These are phyloP conservation scores for Aureobasidium vineae DNA, from an alignment of 2,329 filamentous ascomycete species.

Conservation along the genomic window DNA sequence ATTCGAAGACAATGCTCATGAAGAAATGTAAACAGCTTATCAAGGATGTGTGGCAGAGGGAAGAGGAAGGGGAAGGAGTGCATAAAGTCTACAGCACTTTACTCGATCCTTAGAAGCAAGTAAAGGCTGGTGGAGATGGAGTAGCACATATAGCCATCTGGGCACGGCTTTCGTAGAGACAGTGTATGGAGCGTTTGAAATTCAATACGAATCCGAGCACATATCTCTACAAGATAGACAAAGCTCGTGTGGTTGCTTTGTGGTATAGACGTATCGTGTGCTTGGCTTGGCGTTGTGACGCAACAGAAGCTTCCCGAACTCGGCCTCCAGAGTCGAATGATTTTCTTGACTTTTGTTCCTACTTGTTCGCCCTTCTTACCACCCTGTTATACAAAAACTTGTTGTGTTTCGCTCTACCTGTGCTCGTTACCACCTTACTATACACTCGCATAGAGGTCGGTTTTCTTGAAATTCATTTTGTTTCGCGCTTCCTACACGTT, in stretches of 20 bases:
- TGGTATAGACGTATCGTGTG: background rate
- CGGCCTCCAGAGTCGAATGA: slow-evolving; percentile 3
- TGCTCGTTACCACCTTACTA: background rate
- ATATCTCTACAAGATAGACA: background rate
- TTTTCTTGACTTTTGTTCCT: background rate
- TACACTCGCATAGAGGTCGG: too few species aligned
- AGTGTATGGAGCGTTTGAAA: too few species aligned
- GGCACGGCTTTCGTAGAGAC: too few species aligned
- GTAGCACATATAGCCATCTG: background rate
- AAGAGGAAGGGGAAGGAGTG: background rate
- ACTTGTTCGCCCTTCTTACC: background rate
- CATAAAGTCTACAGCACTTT: too few species aligned
- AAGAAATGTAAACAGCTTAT: background rate
- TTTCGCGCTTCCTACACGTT: too few species aligned
- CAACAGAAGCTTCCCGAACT: slow-evolving; percentile 19
- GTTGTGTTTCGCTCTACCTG: background rate
- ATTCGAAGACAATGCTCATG: background rate
- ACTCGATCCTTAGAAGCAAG: background rate
- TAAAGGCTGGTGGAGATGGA: background rate
- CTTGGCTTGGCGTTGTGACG: slow-evolving; percentile 18
- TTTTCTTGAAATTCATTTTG: too few species aligned
- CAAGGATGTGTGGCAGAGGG: background rate
- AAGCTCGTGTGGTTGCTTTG: background rate
- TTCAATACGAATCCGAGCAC: too few species aligned
- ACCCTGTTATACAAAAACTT: background rate